Base-by-base conservation (phyloP, 805 yeast species). In the Wickerhamomyces kurtzmanii region DNA sequence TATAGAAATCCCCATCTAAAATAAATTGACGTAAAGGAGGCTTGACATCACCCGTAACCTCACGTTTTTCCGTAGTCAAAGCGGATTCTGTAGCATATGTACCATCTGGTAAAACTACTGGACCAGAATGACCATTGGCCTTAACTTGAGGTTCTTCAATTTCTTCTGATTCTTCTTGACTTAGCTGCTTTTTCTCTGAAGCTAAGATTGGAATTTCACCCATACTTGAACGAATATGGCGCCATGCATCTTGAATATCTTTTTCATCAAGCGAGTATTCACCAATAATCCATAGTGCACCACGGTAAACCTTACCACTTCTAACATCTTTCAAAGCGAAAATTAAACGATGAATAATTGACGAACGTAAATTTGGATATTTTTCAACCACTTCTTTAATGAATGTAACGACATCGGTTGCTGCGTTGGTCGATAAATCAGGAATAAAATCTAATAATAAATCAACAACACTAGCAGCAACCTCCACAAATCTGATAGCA, bases 41-140 rank as follows among this genome's bases (percentile, higher is more conserved):
- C 40, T 65, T 66, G 11, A 54, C 51, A n/a, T 65, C 59, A n/a
- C n/a, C n/a, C n/a, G 54, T 50, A 4, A 48, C 53, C 5, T 51
- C 53, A 13, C 60, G 58, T 30, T 59, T 60, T 17, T 57, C 58
- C 5, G 74, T 58, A 11, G 80, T 80, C 32, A 78, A 57, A 1
- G 94, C 91, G 37, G 75, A 73, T 57, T 91, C 98, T 23, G 96
- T 83, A 17, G 98, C 98, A 56, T 91, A 91, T 0, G 99, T 91
- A 43, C 99, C 99, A 59, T 91, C 99, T n/a, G 98, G 95, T 39
- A 91, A 67, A 33, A 91, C 78, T 34, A 80, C 77, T 13, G 96
- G 96, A 24, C 83, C 83, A 21, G 57, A 50, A 5, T 56, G 50
- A 21, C 60, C 65, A 14, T 47, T 51, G 19, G 53, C 42, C 15